Evolutionary conservation across 2,329 filamentous ascomycete species (phyloP), one percentile per base, ranked within the genome.

Genomic region (Aspergillus ochraceus): DNA sequence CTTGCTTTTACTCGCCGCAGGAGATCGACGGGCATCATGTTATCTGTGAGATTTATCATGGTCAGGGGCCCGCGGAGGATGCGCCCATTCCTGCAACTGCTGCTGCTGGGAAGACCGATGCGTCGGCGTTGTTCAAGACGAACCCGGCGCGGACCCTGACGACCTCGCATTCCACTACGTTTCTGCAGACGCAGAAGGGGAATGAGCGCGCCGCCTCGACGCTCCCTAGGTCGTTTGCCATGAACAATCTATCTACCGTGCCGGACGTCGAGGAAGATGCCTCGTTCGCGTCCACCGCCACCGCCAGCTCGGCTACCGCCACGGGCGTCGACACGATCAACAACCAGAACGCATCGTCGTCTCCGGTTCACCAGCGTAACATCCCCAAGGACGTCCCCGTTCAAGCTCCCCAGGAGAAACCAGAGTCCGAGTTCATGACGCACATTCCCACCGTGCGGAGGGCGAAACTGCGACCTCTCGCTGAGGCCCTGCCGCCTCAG

Each of bases 401-500:
- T 22, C 46, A 22, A 4, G 19, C 20, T 4, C 19, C 20, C 20
- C 46, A 49, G 52, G 24, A 42, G 63, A 70, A 79, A 70, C 70
- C 73, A 14, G 70, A 77, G 42, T 80, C 77, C 19, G 77, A 80
- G 58, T 80, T 75, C 67, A 81, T 80, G 77, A 75, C 85, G 39
- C 81, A 82, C 59, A 90, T 91, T 68, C 88, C 88, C 3, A 86
- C 84, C 1, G 89, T 89, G 32, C 85, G 86, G 54, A 84, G 84
- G 60, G 85, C 84, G 32, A 84, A 82, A 68, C 82, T 92, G 46
- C 83, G 89, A 39, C 87, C 89, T 1, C 84, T 89, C 51, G 85
- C 89, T 62, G 86, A 90, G 75, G 90, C 90, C 9, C 81, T 92
- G 29, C 83, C 89, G 14, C 89, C 89, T 2, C 87, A 89, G 66